Evolutionary conservation across 176 grass and related monocot genomes (phyloP), one percentile per base, ranked within the genome.

Genomic region (Triticum urartu): DNA sequence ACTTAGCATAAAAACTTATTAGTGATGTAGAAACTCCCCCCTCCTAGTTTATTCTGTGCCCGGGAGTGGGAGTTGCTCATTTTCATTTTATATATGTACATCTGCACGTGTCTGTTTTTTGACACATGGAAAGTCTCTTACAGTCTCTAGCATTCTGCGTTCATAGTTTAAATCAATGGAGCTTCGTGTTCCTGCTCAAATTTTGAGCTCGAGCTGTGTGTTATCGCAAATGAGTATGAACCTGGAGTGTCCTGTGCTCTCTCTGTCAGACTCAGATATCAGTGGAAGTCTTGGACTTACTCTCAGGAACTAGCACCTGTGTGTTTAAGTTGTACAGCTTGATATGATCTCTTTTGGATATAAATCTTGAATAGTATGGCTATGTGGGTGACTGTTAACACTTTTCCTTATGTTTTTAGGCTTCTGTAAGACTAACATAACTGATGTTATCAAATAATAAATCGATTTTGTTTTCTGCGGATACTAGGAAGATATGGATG

Each of bases 401-500:
- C 60, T 38, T 80, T 18, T 77, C 28, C 1, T 68, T 62, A 45
- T 60, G 63, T 84, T 74, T 50, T 73, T 34, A 60, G 47, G 11
- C 20, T 22, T 52, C 38, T 28, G 12, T 68, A 9, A 65, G 24
- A 33, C 38, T 28, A 9, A 65, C 33, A 33, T 17, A 62, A 22
- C 20, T 64, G 48, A 79, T 58, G 35, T 10, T 22, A 64, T 78
- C 42, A 40, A 25, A 63, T 60, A 78, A 82, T 17, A 66, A 71
- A 75, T 64, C 34, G 26, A 20, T 77, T 64, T 40, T 69, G 22
- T 72, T 81, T 9, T 82, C 64, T 95, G 59, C 86, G 88, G 76
- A 87, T 91, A 94, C 35, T 92, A 99, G 97, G 92, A 88, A 92
- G 97, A 99, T 76, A 94, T 99, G 90, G 94, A 92, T 68, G 83